Evolutionary conservation across 2,329 filamentous ascomycete genomes (phyloP).

Genomic region (Hymenoscyphus repandus): DNA sequence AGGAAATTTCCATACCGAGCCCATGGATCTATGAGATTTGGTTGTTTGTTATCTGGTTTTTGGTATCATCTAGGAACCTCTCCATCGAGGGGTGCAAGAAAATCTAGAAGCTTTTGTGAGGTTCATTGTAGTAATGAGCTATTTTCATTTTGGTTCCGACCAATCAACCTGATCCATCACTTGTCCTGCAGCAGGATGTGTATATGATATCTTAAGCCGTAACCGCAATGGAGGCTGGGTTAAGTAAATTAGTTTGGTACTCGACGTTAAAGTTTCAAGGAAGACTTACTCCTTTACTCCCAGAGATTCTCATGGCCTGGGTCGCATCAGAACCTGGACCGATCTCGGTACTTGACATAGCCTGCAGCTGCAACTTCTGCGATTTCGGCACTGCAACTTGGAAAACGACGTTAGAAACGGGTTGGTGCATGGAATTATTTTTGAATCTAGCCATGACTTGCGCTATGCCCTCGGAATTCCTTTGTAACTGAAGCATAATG

Average conservation of each 20-base stretch:
- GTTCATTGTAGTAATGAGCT: not conserved
- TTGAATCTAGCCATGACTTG: constrained; percentile 81
- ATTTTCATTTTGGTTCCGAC: constrained; percentile 61
- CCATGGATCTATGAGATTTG: no score
- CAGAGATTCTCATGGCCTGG: constrained; percentile 83
- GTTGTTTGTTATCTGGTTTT: no score
- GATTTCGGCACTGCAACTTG: constrained; percentile 96
- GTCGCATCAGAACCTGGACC: constrained; percentile 75
- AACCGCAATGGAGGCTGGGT: constrained; percentile 71
- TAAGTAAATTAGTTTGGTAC: constrained; percentile 15
- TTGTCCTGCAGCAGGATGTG: constrained; percentile 63
- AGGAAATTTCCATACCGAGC: no score
- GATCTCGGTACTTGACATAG: constrained; percentile 77
- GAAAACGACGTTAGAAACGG: constrained; percentile 70
- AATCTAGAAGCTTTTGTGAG: not conserved
- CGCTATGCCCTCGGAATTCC: constrained; percentile 71
- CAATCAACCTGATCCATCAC: constrained; percentile 94
- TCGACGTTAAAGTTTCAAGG: not conserved
- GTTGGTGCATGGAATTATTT: constrained; percentile 63
- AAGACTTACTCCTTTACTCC: constrained; percentile 79
- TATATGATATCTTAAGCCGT: constrained; percentile 78
- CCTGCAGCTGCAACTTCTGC: constrained; percentile 87
- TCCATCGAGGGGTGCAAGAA: no score
- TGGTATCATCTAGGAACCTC: no score
- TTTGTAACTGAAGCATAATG: constrained; percentile 77